phyloP scores from a whole-genome alignment of 164 flowering plant species.

The Sextonia rubra region DNA sequence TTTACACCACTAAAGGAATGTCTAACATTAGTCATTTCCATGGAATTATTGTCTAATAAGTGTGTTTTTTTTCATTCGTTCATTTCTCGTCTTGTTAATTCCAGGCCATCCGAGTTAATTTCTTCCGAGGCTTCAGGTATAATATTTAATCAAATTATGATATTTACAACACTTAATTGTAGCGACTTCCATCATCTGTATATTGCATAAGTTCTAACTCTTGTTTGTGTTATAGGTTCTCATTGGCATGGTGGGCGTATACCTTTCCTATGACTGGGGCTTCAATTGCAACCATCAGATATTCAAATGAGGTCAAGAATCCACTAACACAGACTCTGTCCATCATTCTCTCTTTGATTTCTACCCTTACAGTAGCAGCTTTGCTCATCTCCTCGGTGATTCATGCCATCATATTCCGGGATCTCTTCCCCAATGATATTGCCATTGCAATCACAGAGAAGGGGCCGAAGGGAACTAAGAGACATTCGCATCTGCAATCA shows the following conservation, averaged over 20 bases:
- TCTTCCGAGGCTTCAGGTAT: conserved; percentile 79
- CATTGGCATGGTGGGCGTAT: conserved; percentile 81
- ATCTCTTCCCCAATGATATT: conserved; percentile 87
- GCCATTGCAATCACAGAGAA: conserved; percentile 70
- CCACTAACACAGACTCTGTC: conserved; percentile 41
- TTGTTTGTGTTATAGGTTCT: conserved; percentile 32
- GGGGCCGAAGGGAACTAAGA: conserved; percentile 35
- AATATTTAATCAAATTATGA: not conserved
- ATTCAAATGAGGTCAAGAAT: conserved; percentile 44
- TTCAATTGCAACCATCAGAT: conserved; percentile 63
- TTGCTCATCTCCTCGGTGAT: conserved; percentile 55
- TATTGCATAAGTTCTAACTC: not conserved
- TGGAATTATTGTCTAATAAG: not conserved
- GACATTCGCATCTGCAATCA: conserved; percentile 43
- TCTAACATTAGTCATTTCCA: no score
- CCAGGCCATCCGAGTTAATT: conserved; percentile 79
- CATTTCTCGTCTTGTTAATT: not conserved
- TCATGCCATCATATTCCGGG: conserved; percentile 66
- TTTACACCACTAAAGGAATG: not conserved
- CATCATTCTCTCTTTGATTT: conserved; percentile 33
- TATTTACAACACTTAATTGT: no score
- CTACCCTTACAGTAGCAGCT: conserved; percentile 53
- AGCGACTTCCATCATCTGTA: not conserved
- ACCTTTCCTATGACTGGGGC: conserved; percentile 80
- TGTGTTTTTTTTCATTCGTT: no score